Evolutionary conservation across 441 rosid species (phyloP), one percentile per base, ranked within the genome.

Genomic region (Gossypium aridum): DNA sequence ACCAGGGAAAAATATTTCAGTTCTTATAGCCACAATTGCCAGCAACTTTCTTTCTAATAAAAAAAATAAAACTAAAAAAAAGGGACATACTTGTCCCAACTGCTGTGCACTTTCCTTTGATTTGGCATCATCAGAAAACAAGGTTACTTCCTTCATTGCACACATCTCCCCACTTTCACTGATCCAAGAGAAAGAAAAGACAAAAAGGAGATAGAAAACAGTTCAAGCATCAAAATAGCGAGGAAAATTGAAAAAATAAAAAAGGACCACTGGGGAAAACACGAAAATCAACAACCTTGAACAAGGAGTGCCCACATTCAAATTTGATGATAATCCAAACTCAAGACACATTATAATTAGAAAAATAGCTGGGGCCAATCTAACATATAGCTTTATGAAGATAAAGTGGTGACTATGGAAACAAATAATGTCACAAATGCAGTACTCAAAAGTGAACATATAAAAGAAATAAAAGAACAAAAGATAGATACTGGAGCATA

Each of bases 111-210:
- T 83, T 81, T 91, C 98, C 85, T 85, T 91, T 22, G 96, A 90
- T 80, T 90, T 91, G 4, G 93, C 82, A 82, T 93, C 98, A 84
- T 93, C 98, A 56, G 97, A 86, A 84, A 85, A 86, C 26, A 93
- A 69, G 20, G 94, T 87, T 69, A 93, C 98, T 81, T 93, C 98
- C 85, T 93, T 93, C 97, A 93, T 91, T 55, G 98, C 98, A 78
- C 97, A 93, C 96, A 93, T 89, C 80, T 88, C 97, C 34, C 98
- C 98, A 74, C 90, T 88, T 85, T 90, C 97, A 81, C 98, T 93
- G 10, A n/a, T 25, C 69, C 57, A 72, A 25, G 31, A 45, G 37
- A 47, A 1, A 25, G 53, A 10, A 62, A 7, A 70, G 56, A 66
- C 59, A 64, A 39, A 59, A 69, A 78, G 74, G 53, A 53, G 59